Conservation (phyloP, 495 filamentous ascomycete species). For the Hypomontagnella monticulosa region DNA sequence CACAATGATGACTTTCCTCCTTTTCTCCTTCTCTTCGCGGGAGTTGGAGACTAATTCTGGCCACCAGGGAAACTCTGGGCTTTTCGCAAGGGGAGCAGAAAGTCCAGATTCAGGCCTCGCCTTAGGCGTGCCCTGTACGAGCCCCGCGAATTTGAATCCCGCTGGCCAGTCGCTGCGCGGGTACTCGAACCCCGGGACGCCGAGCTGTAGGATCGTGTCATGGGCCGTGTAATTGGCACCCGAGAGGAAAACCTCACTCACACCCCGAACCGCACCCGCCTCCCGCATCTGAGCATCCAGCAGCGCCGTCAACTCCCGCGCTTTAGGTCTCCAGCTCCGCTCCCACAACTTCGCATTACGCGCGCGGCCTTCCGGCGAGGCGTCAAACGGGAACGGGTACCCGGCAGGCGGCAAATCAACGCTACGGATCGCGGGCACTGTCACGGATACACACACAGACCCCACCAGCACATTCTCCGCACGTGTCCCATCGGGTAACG, state of each 20-base stretch:
- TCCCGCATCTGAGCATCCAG: constrained; percentile 26
- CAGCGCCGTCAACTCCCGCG: constrained; percentile 16
- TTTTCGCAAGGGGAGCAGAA: neutral
- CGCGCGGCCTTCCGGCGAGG: constrained; percentile 23
- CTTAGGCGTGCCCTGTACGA: constrained; percentile 37
- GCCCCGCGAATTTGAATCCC: constrained; percentile 48
- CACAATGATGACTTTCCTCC: constrained; percentile 51
- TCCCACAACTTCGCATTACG: constrained; percentile 34
- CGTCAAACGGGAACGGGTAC: constrained; percentile 34
- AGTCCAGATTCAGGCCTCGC: constrained; percentile 1
- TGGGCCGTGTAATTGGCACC: constrained; percentile 44
- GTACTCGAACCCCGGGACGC: constrained; percentile 49
- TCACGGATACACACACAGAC: constrained; percentile 29
- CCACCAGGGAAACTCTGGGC: constrained; percentile 39
- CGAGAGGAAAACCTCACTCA: constrained; percentile 25
- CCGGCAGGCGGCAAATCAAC: constrained; percentile 38
- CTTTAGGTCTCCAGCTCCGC: constrained; percentile 29
- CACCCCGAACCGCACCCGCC: constrained; percentile 15
- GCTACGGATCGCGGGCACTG: constrained; percentile 46
- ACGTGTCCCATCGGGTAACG: constrained; percentile 23
- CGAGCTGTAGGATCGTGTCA: constrained; percentile 46
- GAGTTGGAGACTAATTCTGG: constrained; percentile 30
- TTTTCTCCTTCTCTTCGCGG: neutral
- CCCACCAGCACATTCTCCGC: constrained; percentile 20
- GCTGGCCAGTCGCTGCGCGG: constrained; percentile 48